Evolutionary conservation across 2,329 filamentous ascomycete genomes (phyloP).

Genomic region (Chaetomiaceae sp.): DNA sequence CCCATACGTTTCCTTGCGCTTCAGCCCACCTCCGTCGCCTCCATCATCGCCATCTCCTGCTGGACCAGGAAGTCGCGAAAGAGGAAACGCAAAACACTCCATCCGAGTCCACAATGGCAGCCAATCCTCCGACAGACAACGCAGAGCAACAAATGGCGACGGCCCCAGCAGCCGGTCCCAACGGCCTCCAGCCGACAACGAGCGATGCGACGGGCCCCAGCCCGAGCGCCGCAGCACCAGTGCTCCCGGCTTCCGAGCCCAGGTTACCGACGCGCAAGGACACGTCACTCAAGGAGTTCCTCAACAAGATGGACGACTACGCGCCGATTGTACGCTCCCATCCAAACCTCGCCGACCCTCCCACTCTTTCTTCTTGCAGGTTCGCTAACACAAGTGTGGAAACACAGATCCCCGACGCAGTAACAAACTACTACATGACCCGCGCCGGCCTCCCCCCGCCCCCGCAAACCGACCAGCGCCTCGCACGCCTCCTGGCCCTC

Average conservation of each 20-base stretch:
- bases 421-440: conserved; percentile 97
- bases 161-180: conserved; percentile 13
- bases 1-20: neutral
- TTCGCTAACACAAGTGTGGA: neutral
- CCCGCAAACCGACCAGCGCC: conserved; percentile 81
- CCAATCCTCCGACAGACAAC: conserved; percentile 22
- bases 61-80: neutral
- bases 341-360: neutral
- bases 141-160: conserved; percentile 22
- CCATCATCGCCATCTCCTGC: conserved; percentile 6
- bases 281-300: conserved; percentile 83
- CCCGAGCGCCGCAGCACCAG: neutral
- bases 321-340: conserved; percentile 76
- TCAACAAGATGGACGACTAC: conserved; percentile 97
- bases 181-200: conserved; percentile 18
- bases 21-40: neutral
- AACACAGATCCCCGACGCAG: conserved; percentile 87
- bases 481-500: conserved; percentile 88
- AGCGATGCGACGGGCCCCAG: neutral
- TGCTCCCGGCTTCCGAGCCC: conserved; percentile 43
- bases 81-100: neutral
- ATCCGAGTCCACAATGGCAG: conserved; percentile 19
- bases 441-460: conserved; percentile 91
- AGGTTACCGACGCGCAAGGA: conserved; percentile 81
- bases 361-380: too few species aligned